phyloP scores from a whole-genome alignment of 148 eudicot genomes.

The Simmondsia chinensis region DNA sequence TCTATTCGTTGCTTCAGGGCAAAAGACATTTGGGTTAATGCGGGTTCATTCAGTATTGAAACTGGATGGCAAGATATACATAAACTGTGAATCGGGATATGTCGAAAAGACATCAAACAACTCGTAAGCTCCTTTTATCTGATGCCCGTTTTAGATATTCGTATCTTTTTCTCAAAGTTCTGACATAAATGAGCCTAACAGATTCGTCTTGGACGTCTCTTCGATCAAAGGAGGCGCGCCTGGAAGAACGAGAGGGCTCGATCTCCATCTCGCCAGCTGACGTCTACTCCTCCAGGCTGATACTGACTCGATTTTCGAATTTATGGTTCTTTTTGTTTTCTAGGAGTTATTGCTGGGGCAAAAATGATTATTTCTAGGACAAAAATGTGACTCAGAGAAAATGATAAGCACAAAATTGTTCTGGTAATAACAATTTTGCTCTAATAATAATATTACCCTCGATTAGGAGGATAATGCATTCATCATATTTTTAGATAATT shows the following conservation, averaged over 20 bases:
- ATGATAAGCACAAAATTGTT: no score
- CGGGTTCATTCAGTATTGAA: constrained; percentile 40
- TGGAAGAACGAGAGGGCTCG: constrained; percentile 36
- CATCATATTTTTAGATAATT: no score
- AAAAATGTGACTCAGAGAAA: no score
- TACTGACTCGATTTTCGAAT: no score
- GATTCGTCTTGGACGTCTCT: constrained; percentile 38
- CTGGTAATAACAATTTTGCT: no score
- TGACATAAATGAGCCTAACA: constrained; percentile 8
- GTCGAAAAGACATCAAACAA: constrained; percentile 21
- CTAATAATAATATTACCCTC: no score
- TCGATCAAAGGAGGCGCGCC: constrained; percentile 56
- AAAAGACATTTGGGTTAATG: constrained; percentile 29
- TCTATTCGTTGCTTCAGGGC: constrained; percentile 16
- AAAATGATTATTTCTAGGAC: no score
- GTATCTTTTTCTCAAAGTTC: neutral
- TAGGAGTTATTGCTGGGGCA: no score
- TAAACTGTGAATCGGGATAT: constrained; percentile 26
- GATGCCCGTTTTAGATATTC: neutral
- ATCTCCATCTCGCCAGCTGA: constrained; percentile 17
- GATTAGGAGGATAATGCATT: no score
- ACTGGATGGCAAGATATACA: constrained; percentile 40
- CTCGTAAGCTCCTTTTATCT: constrained; percentile 29
- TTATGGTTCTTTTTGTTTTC: no score
- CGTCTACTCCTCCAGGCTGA: neutral